A percentile compares a stretch with the other conserved stretches of the same genome.
These are phyloP conservation scores for Malassezia psittaci DNA, from an alignment of 1,284 basidiomycete genomes.

Conservation along the genomic window DNA sequence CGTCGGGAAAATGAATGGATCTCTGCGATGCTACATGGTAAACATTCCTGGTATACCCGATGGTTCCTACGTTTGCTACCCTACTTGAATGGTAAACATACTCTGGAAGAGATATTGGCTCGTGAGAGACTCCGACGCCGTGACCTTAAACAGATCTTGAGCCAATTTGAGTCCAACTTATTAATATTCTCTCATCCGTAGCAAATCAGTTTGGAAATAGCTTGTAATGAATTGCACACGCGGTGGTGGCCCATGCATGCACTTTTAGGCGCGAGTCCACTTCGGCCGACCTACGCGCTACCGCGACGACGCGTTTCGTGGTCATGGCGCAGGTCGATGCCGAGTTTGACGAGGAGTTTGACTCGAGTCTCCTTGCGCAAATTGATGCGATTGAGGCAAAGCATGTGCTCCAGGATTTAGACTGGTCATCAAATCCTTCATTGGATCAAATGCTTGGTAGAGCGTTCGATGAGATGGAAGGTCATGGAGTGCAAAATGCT, in stretches of 20 bases:
- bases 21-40: conserved; percentile 68
- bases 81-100: conserved; percentile 44
- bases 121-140: conserved; percentile 28
- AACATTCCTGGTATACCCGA: conserved; percentile 50
- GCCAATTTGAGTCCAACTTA: conserved; percentile 26
- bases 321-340: conserved; percentile 11
- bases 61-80: conserved; percentile 26
- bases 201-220: not conserved
- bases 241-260: too few relatives aligned
- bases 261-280: too few relatives aligned
- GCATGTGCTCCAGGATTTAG: not conserved
- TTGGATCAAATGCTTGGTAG: conserved; percentile 1
- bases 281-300: too few relatives aligned
- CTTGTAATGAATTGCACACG: too few relatives aligned
- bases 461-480: conserved; percentile 22
- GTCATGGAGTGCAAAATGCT: conserved; percentile 16
- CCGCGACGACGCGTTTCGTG: conserved; percentile 2
- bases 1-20: conserved; percentile 67
- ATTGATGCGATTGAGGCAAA: not conserved
- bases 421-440: conserved; percentile 6
- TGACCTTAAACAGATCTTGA: conserved; percentile 22
- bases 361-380: not conserved
- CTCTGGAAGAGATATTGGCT: conserved; percentile 40
- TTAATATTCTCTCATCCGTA: conserved; percentile 39
- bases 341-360: conserved; percentile 22